A percentile compares a stretch with the other conserved stretches of the same genome.
Conservation (phyloP, 2,329 filamentous ascomycete genomes). For the Microdochium nivale region DNA sequence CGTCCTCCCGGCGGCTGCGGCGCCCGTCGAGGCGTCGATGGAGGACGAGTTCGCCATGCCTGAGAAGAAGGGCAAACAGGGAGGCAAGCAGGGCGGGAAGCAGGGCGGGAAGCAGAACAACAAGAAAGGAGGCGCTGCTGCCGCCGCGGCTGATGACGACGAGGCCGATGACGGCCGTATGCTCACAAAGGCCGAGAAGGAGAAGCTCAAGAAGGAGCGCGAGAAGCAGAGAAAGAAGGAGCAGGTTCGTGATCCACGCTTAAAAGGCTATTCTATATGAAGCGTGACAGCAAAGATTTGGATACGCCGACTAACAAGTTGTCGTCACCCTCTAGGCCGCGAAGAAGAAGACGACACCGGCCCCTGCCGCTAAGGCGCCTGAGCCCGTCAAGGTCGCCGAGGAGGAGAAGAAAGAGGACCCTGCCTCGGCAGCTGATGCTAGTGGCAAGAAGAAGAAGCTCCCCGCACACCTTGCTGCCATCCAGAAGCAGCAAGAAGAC, state of each 20-base stretch:
- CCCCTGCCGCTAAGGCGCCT: constrained; percentile 43
- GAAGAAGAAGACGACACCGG: constrained; percentile 65
- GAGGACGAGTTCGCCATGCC: constrained; percentile 82
- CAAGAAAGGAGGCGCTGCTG: constrained; percentile 29
- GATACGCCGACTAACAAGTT: not conserved
- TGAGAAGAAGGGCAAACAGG: constrained; percentile 64
- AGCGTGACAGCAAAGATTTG: constrained; percentile 3
- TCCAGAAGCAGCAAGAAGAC: constrained; percentile 80
- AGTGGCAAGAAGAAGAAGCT: constrained; percentile 85
- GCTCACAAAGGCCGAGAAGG: constrained; percentile 97
- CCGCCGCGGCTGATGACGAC: constrained; percentile 36
- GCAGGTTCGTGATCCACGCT: constrained; percentile 48
- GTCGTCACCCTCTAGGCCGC: constrained; percentile 48
- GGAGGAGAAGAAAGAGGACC: constrained; percentile 39
- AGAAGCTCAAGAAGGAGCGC: constrained; percentile 93
- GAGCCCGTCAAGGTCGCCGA: constrained; percentile 47
- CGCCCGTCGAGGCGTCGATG: constrained; percentile 70
- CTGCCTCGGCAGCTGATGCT: constrained; percentile 27
- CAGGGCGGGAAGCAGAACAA: constrained; percentile 34
- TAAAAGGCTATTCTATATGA: not conserved
- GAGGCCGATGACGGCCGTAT: constrained; percentile 55
- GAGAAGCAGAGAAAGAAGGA: constrained; percentile 99
- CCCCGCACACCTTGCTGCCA: constrained; percentile 59
- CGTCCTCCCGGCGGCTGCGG: constrained; percentile 51
- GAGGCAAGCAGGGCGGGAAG: constrained; percentile 33